These are phyloP conservation scores for Rhynchosporium graminicola DNA, from an alignment of 2,329 filamentous ascomycete genomes.

Conservation along the genomic window DNA sequence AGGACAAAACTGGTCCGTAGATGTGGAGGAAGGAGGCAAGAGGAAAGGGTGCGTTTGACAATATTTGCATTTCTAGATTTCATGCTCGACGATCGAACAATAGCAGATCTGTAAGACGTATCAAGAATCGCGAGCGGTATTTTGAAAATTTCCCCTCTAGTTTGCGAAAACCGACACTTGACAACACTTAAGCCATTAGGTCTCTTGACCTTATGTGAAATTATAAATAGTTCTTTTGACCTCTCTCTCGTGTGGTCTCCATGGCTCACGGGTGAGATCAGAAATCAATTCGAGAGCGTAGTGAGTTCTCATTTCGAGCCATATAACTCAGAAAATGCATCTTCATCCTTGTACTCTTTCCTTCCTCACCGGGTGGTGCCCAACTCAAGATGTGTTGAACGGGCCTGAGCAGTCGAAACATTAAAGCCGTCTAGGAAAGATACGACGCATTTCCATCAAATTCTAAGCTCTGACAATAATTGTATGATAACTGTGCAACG, in stretches of 20 bases:
- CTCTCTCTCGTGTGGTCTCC: background rate
- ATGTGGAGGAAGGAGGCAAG: too few species aligned
- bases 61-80: background rate
- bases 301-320: background rate
- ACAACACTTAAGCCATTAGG: background rate
- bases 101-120: background rate
- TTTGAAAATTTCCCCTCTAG: background rate
- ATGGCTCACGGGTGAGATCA: background rate
- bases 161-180: slow-evolving; percentile 1
- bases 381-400: background rate
- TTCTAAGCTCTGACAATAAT: slow-evolving; percentile 15
- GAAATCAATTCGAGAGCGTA: slow-evolving; percentile 1
- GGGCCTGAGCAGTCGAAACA: background rate
- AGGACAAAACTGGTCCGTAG: too few species aligned
- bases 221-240: background rate
- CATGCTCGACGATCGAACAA: background rate
- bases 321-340: background rate
- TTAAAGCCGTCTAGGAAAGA: slow-evolving; percentile 5
- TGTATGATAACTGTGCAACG: slow-evolving; percentile 13
- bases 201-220: background rate
- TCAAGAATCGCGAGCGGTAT: background rate
- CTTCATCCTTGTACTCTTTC: slow-evolving; percentile 15
- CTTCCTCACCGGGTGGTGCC: background rate
- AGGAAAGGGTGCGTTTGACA: background rate
- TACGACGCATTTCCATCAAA: slow-evolving; percentile 14